Evolutionary conservation across 202 grass and related monocot species (phyloP).

Genomic region (Brachypodium distachyon): DNA sequence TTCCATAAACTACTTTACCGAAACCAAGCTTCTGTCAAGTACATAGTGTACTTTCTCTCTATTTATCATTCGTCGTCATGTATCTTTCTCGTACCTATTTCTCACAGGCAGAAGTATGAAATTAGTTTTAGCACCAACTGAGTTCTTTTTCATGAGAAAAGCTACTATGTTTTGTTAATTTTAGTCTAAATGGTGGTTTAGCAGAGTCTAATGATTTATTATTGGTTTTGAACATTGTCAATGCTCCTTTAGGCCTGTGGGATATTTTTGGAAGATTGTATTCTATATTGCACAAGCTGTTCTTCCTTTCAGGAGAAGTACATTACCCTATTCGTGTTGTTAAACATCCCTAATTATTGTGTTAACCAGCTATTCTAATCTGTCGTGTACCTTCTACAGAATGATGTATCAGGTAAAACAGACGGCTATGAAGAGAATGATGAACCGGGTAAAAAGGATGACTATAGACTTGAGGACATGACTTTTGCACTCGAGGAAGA

Average conservation of each 20-base stretch:
- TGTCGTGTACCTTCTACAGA: constrained; percentile 31
- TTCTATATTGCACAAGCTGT: neutral
- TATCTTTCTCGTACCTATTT: neutral
- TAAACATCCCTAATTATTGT: neutral
- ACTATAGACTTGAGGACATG: constrained; percentile 81
- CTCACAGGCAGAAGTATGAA: neutral
- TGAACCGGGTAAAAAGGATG: constrained; percentile 20
- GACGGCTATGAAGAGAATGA: constrained; percentile 26
- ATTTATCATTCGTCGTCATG: neutral
- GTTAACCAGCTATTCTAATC: neutral
- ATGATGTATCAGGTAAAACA: constrained; percentile 33
- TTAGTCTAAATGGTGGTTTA: neutral
- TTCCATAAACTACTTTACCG: neutral
- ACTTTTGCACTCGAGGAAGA: constrained; percentile 75
- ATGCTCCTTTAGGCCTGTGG: neutral
- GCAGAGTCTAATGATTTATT: neutral
- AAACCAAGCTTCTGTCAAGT: neutral
- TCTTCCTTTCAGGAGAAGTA: neutral
- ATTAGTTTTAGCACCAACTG: neutral
- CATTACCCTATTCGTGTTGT: neutral
- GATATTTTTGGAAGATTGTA: neutral
- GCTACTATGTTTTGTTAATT: neutral
- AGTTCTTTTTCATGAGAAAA: neutral
- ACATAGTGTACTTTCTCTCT: neutral
- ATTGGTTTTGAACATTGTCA: neutral